phyloP scores from a whole-genome alignment of 768 basidiomycete species.

The Lentinula sp. region DNA sequence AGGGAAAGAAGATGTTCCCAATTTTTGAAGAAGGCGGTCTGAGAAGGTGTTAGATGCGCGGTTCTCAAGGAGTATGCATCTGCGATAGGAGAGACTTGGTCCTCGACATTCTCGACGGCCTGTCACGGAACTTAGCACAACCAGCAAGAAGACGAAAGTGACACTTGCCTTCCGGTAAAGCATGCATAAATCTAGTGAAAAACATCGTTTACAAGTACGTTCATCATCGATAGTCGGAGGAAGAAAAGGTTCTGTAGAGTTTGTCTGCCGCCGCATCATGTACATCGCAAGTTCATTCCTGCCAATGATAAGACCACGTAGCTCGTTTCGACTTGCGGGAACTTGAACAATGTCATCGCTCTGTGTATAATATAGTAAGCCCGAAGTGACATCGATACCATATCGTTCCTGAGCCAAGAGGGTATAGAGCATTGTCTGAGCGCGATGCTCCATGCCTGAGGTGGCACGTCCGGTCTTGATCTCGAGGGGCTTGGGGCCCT shows the following conservation, averaged over 20 bases:
- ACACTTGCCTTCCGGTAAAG: constrained; percentile 75
- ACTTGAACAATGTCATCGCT: constrained; percentile 83
- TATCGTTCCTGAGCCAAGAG: constrained; percentile 90
- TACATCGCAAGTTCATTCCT: constrained; percentile 84
- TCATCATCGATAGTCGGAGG: constrained; percentile 86
- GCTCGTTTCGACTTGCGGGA: constrained; percentile 72
- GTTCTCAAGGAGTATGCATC: constrained; percentile 77
- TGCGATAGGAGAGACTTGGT: constrained; percentile 46
- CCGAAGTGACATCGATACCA: constrained; percentile 70
- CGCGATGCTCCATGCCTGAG: constrained; percentile 85
- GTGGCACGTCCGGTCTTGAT: constrained; percentile 89
- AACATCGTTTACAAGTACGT: constrained; percentile 75
- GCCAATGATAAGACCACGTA: constrained; percentile 73
- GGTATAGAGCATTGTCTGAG: constrained; percentile 97
- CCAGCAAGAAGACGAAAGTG: neutral
- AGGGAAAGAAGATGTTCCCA: constrained; percentile 84
- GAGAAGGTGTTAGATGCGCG: constrained; percentile 62
- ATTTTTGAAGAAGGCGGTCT: constrained; percentile 75
- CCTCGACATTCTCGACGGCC: constrained; percentile 65
- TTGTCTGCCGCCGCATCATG: constrained; percentile 47
- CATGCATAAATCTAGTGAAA: constrained; percentile 83
- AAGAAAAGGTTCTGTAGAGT: constrained; percentile 50
- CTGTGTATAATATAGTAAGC: constrained; percentile 93
- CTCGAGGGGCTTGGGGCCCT: constrained; percentile 73
- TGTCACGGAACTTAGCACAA: constrained; percentile 15